Evolutionary conservation across 2,329 filamentous ascomycete genomes (phyloP).

Genomic region (Fusarium hainanense): DNA sequence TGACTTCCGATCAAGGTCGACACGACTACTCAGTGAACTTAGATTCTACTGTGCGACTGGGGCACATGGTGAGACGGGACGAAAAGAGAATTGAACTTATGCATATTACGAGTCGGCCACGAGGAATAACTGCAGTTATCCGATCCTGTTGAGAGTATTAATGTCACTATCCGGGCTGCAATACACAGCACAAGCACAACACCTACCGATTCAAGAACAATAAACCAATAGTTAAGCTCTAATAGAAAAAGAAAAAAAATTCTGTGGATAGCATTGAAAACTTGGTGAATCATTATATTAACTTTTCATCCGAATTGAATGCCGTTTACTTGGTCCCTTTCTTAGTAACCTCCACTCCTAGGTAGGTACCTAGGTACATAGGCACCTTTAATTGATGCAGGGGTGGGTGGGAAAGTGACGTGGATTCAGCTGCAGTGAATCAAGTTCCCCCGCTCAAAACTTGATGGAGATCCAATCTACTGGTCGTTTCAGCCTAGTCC

Average conservation of each 20-base stretch:
- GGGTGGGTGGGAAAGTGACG: slow-evolving; percentile 18
- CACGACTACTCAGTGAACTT: not conserved
- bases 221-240: not conserved
- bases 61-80: slow-evolving; percentile 11
- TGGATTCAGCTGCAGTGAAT: slow-evolving; percentile 40
- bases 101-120: slow-evolving; percentile 12
- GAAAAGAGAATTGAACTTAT: slow-evolving; percentile 14
- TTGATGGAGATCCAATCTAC: slow-evolving; percentile 27
- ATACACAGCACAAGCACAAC: not conserved
- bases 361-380: too few relatives aligned
- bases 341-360: not conserved
- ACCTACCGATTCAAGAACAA: not conserved
- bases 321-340: not conserved
- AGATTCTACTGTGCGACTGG: not conserved
- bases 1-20: not conserved
- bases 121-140: slow-evolving; percentile 19
- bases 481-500: slow-evolving; percentile 44
- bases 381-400: slow-evolving; percentile 13
- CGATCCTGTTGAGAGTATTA: not conserved
- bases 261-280: not conserved
- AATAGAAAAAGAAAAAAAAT: not conserved
- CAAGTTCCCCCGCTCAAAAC: slow-evolving; percentile 21
- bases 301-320: slow-evolving; percentile 17
- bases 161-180: not conserved
- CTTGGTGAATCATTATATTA: not conserved